Evolutionary conservation across 2,329 filamentous ascomycete species (phyloP).

Genomic region (Fusarium sulawesiense): DNA sequence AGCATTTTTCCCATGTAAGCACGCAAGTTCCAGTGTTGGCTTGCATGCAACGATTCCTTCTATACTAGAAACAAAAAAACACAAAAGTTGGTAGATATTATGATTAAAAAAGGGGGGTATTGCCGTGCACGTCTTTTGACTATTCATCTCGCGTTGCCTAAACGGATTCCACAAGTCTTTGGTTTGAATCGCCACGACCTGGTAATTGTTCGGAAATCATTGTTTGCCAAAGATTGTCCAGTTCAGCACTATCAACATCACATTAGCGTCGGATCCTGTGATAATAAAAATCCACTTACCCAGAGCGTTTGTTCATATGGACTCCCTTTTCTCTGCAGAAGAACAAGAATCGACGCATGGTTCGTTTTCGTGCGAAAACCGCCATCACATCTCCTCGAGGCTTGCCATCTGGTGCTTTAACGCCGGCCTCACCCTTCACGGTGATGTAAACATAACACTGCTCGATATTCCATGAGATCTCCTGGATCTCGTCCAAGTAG

Average conservation of each 20-base stretch:
- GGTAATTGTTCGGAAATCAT: constrained; percentile 52
- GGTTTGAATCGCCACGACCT: constrained; percentile 44
- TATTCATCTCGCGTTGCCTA: background rate
- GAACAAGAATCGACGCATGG: constrained; percentile 63
- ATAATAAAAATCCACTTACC: constrained; percentile 52
- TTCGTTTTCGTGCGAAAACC: constrained; percentile 64
- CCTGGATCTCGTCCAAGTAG: constrained; percentile 58
- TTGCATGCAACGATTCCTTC: constrained; percentile 37
- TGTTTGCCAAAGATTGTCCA: constrained; percentile 52
- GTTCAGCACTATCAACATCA: constrained; percentile 47
- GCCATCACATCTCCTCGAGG: constrained; percentile 61
- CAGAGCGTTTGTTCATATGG: constrained; percentile 52
- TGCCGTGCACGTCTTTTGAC: background rate
- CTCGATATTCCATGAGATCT: constrained; percentile 58
- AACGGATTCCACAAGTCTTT: constrained; percentile 44
- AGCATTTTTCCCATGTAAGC: constrained; percentile 18
- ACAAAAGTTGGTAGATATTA: background rate
- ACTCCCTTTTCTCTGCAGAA: constrained; percentile 60
- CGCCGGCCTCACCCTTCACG: constrained; percentile 48
- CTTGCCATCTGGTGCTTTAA: constrained; percentile 48
- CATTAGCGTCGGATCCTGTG: constrained; percentile 27
- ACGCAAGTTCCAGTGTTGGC: constrained; percentile 43
- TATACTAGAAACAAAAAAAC: constrained; percentile 19
- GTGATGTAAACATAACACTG: constrained; percentile 56
- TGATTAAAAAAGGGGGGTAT: constrained; percentile 1